Conservation (phyloP, 208 protist species). For the Leishmania tropica region DNA sequence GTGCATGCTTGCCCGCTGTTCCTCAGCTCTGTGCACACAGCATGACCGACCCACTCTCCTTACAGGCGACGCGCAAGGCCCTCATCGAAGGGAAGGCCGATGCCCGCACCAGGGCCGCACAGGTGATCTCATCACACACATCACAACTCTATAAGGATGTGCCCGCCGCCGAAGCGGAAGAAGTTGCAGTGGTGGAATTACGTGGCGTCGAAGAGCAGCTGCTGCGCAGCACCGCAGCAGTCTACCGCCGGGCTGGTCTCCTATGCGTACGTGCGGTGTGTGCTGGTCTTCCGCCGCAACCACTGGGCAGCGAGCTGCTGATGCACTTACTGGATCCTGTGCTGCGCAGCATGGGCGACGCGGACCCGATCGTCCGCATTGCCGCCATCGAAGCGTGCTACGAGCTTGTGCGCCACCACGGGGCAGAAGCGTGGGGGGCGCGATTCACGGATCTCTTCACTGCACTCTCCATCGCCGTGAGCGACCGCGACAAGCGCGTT, state of each 20-base stretch:
- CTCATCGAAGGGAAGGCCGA: slow-evolving; percentile 70
- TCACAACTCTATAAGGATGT: slow-evolving; percentile 54
- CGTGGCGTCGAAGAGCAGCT: slow-evolving; percentile 41
- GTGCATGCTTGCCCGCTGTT: background rate
- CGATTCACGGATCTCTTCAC: slow-evolving; percentile 64
- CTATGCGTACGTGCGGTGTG: slow-evolving; percentile 49
- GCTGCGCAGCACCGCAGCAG: slow-evolving; percentile 40
- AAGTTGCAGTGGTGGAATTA: slow-evolving; percentile 32
- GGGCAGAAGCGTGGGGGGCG: slow-evolving; percentile 35
- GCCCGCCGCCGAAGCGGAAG: slow-evolving; percentile 45
- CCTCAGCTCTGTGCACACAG: background rate
- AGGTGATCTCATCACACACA: slow-evolving; percentile 39
- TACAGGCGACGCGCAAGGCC: slow-evolving; percentile 38
- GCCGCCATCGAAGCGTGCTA: slow-evolving; percentile 71
- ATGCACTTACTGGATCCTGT: slow-evolving; percentile 37
- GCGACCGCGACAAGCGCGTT: slow-evolving; percentile 62
- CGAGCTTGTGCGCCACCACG: slow-evolving; percentile 48
- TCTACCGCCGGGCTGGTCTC: slow-evolving; percentile 66
- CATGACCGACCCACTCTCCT: slow-evolving; percentile 51
- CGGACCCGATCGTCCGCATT: slow-evolving; percentile 65
- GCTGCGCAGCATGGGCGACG: slow-evolving; percentile 48
- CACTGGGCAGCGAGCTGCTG: slow-evolving; percentile 26
- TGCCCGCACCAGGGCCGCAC: slow-evolving; percentile 38
- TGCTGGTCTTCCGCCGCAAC: slow-evolving; percentile 39
- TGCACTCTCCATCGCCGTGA: slow-evolving; percentile 52